Conservation (phyloP, 2,329 filamentous ascomycete species). For the Boeremia exigua region DNA sequence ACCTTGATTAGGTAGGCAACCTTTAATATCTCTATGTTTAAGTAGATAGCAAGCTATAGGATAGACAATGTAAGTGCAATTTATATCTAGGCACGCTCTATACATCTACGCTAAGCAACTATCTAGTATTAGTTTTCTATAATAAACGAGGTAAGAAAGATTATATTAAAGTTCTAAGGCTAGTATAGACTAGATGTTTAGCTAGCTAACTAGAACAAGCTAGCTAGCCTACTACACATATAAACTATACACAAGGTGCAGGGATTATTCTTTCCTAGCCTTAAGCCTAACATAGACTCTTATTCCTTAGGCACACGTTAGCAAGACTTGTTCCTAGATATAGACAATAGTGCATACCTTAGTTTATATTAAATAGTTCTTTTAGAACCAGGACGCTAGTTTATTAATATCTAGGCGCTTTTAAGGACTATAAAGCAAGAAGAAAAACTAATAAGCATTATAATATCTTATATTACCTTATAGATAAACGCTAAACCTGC, state of each 20-base stretch:
- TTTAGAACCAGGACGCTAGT: not conserved
- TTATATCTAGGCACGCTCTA: not conserved
- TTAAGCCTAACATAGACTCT: not conserved
- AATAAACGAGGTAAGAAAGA: slow-evolving; percentile 8
- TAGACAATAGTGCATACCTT: not conserved
- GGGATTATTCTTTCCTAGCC: slow-evolving; percentile 3
- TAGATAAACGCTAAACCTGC: too few relatives aligned
- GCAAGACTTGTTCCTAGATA: slow-evolving; percentile 4
- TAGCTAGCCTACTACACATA: not conserved
- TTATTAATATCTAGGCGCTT: not conserved
- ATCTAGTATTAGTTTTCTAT: slow-evolving; percentile 12
- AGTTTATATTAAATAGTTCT: not conserved
- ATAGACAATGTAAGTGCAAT: too few relatives aligned
- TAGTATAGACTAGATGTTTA: slow-evolving; percentile 5
- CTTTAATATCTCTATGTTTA: too few relatives aligned
- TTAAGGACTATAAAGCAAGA: too few relatives aligned
- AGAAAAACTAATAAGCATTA: too few relatives aligned
- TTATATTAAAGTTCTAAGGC: slow-evolving; percentile 1
- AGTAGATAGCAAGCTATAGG: too few relatives aligned
- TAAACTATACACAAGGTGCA: slow-evolving; percentile 1
- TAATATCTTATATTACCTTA: too few relatives aligned
- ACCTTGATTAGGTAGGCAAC: too few relatives aligned
- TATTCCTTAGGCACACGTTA: not conserved
- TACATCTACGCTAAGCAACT: slow-evolving; percentile 1
- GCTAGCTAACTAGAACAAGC: slow-evolving; percentile 13